Base-by-base conservation (phyloP, 1,139 yeast genomes). In the Nakaseomyces bracarensis region DNA sequence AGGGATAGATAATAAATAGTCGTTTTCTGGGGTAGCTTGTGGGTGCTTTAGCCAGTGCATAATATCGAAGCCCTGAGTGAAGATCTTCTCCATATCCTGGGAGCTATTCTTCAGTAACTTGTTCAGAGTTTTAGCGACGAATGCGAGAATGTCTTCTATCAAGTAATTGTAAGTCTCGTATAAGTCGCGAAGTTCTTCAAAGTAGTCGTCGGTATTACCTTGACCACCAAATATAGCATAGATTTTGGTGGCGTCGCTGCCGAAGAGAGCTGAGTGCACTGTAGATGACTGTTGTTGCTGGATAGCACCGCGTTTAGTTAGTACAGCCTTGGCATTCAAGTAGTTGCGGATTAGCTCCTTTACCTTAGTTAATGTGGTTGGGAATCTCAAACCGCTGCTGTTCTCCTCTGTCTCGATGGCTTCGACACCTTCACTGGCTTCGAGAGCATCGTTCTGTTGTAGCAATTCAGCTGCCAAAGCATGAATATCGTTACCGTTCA, bases 201-300 rank as follows among this genome's bases (percentile, higher is more conserved):
- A 91, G 71, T 87, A 91, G 63, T 91, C 97, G 61, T 93, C 97
- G 41, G 95, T 81, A 69, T 86, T 89, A 68, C 99, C 99, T 71
- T 91, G 99, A 58, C 99, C 99, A 64, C 99, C 98, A 58, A 91
- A 91, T 51, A 91, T 79, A 49, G 96, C 95, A 48, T 75, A 78
- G 46, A 87, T 66, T 48, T 72, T 68, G 42, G 93, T 87, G 28
- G 70, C 67, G 39, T 70, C 67, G 25, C 91, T 75, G 55, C 79
- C 71, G 55, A 78, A 68, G 41, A 80, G 66, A 14, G 89, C 82
- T 33, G 82, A 74, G 15, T 33, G 25, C n/a, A 33, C 4, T 61
- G 81, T 79, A 45, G 68, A 38, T 14, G 33, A 35, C 9, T 42
- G 67, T 57, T 66, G 67, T 52, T 74, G 66, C 33, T 78, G 72